Base-by-base conservation (phyloP, 768 basidiomycete genomes). In the Trametes cingulata region DNA sequence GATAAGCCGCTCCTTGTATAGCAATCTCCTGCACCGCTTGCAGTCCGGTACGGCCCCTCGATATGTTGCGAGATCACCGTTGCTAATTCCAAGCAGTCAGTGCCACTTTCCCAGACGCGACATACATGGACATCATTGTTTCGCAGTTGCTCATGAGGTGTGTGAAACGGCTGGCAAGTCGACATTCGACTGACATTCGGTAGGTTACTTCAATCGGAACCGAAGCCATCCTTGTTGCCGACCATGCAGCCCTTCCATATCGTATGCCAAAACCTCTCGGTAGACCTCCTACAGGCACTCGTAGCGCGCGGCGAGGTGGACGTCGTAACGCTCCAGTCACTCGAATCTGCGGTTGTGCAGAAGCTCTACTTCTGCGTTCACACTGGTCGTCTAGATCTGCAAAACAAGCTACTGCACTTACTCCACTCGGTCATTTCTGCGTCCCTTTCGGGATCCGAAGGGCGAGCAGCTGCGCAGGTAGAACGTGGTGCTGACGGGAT, bases 321-420 rank as follows among this genome's bases (percentile, higher is more conserved):
- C 56, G 65, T 73, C 10, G 66, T 81, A 17, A 70, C 81, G 0
- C 77, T 93, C 1, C 83, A 88, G 58, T 76, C 77, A 22, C 78
- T 95, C 43, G 90, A 95, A 70, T 80, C 84, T 6, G 80, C 81
- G 7, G 78, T 96, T 45, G 78, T 94, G 25, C 81, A 82, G 46
- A 93, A 92, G 71, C 80, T 96, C 1, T 94, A 85, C 71, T 78
- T 82, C 48, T 86, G 81, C 46, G 77, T 97, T 33, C 90, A 95
- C 69, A 75, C 77, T 20, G 76, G 74, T 39, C 81, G 86, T 36
- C 82, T 94, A 40, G 91, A 96, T 67, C 78, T 95, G 14, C 97
- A 98, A 76, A 95, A 92, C 79, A 96, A 95, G 71, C 82, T 96
- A 49, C 82, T 98, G 3, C 93, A 95, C 69, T 83, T 96, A 13